Conservation (phyloP, 208 protist genomes). For the Trypanosoma melophagium region DNA sequence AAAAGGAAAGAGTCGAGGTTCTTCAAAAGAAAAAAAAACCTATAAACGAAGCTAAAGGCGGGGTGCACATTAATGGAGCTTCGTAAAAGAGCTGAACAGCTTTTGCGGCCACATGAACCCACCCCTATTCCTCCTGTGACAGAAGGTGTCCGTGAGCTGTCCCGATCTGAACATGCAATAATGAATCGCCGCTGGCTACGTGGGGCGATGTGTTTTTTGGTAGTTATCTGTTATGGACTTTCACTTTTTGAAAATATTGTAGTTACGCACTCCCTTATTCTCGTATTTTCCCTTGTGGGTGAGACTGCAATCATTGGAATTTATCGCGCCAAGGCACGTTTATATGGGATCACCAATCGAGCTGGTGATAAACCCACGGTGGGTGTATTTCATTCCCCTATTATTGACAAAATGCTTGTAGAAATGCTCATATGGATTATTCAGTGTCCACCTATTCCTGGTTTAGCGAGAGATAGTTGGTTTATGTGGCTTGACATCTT, state of each 20-base stretch:
- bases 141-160: slow-evolving; percentile 27
- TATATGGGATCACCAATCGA: slow-evolving; percentile 48
- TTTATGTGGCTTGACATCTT: slow-evolving; percentile 50
- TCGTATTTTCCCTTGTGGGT: slow-evolving; percentile 45
- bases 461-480: slow-evolving; percentile 20
- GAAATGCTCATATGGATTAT: slow-evolving; percentile 78
- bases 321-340: slow-evolving; percentile 56
- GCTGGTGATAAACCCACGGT: slow-evolving; percentile 22
- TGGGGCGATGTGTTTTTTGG: slow-evolving; percentile 54
- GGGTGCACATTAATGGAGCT: slow-evolving; percentile 42
- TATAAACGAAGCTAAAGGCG: neutral
- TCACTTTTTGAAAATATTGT: slow-evolving; percentile 49
- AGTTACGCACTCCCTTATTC: slow-evolving; percentile 48
- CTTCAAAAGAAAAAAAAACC: neutral
- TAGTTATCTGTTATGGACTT: slow-evolving; percentile 45
- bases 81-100: slow-evolving; percentile 40
- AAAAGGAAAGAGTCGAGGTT: neutral
- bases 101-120: slow-evolving; percentile 43
- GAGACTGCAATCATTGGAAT: slow-evolving; percentile 52
- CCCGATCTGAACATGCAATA: slow-evolving; percentile 43
- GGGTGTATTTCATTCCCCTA: slow-evolving; percentile 59
- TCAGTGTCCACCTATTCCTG: slow-evolving; percentile 52
- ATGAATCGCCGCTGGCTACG: slow-evolving; percentile 49
- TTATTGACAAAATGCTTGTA: slow-evolving; percentile 31
- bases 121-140: slow-evolving; percentile 34